Conservation (phyloP, 2,329 filamentous ascomycete species). For the Paraphaeosphaeria sporulosa region DNA sequence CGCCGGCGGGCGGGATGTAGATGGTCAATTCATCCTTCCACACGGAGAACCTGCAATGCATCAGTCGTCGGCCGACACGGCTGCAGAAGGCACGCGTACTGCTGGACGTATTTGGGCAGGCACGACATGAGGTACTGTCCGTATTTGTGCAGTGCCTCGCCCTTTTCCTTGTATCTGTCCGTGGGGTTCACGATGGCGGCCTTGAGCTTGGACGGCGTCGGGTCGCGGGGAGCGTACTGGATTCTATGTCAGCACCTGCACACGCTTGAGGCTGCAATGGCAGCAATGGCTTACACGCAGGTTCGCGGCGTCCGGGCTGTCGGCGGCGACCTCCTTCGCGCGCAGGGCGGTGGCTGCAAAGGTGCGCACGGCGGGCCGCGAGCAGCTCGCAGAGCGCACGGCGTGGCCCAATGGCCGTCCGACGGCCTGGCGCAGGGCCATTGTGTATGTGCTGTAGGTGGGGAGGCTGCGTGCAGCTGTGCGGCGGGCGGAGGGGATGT, state of each 20-base stretch:
- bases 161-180: conserved; percentile 90
- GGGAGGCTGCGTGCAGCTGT: conserved; percentile 35
- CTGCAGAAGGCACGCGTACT: conserved; percentile 54
- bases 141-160: conserved; percentile 89
- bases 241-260: conserved; percentile 27
- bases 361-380: conserved; percentile 45
- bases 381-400: conserved; percentile 45
- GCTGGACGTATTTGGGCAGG: conserved; percentile 96
- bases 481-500: conserved; percentile 27
- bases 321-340: conserved; percentile 54
- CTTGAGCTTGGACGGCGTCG: conserved; percentile 64
- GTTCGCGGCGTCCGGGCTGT: conserved; percentile 54
- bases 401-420: conserved; percentile 49
- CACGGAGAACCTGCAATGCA: conserved; percentile 75
- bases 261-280: too few species aligned
- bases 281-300: conserved; percentile 48
- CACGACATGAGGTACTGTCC: conserved; percentile 97
- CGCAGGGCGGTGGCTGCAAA: conserved; percentile 54
- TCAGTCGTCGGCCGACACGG: background rate
- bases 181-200: conserved; percentile 86
- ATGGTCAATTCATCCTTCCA: conserved; percentile 99
- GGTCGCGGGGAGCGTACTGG: conserved; percentile 53
- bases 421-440: conserved; percentile 52
- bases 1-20: conserved; percentile 85
- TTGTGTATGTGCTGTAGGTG: conserved; percentile 33